Conservation (phyloP, 345 rosid genomes). For the Acer campestre region DNA sequence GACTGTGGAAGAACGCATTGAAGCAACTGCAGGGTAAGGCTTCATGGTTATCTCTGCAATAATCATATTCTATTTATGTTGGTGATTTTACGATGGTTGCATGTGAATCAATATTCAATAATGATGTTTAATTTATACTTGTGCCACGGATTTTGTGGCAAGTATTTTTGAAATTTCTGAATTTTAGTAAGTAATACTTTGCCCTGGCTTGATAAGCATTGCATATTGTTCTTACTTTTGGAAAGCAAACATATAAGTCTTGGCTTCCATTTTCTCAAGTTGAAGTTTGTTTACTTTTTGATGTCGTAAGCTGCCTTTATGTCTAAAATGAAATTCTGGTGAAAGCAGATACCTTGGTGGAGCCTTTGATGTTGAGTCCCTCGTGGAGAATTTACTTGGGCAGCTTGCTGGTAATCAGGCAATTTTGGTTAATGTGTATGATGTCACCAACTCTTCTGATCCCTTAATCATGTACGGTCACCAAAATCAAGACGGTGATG, state of each 20-base stretch:
- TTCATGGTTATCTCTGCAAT: conserved; percentile 5
- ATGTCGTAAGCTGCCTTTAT: conserved; percentile 6
- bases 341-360: conserved; percentile 90
- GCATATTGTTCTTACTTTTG: neutral
- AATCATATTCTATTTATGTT: neutral
- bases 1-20: conserved; percentile 64
- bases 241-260: neutral
- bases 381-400: conserved; percentile 94
- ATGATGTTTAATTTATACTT: neutral
- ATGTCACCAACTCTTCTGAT: conserved; percentile 80
- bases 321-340: conserved; percentile 16
- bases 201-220: neutral
- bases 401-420: conserved; percentile 97
- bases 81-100: too few species aligned
- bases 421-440: conserved; percentile 88
- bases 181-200: neutral
- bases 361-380: conserved; percentile 99
- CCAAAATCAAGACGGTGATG: conserved; percentile 78
- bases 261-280: conserved; percentile 10
- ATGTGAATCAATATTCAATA: neutral
- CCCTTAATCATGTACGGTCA: conserved; percentile 90
- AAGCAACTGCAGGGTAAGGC: conserved; percentile 87
- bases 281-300: neutral
- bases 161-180: neutral
- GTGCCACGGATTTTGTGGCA: neutral